Conservation (phyloP, 2,329 filamentous ascomycete species). For the Xylariaceae sp. region DNA sequence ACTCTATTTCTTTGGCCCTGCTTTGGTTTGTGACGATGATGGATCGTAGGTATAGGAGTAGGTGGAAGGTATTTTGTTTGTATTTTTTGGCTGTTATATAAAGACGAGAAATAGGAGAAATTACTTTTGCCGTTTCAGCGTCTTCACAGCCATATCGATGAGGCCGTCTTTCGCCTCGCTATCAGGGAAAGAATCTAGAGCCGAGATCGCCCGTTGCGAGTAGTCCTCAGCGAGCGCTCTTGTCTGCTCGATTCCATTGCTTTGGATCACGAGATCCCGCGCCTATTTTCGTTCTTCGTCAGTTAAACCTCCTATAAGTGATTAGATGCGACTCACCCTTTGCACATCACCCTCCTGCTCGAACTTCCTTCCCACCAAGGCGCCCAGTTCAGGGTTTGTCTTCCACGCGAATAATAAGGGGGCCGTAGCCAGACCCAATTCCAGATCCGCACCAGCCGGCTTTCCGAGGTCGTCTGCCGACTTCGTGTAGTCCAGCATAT, state of each 20-base stretch:
- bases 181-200: conserved; percentile 82
- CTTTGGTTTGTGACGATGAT: no score
- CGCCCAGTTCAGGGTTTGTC: conserved; percentile 74
- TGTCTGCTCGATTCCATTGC: conserved; percentile 87
- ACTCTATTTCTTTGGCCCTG: background rate
- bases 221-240: conserved; percentile 86
- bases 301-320: background rate
- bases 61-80: no score
- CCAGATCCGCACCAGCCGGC: conserved; percentile 87
- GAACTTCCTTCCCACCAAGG: conserved; percentile 89
- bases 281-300: conserved; percentile 52
- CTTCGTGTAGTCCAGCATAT: conserved; percentile 94
- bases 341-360: conserved; percentile 74
- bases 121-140: conserved; percentile 81
- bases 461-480: conserved; percentile 83
- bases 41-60: no score
- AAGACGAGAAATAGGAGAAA: no score
- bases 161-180: conserved; percentile 90
- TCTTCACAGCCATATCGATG: conserved; percentile 90
- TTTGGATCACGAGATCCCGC: conserved; percentile 74
- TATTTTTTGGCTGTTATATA: no score
- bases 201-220: conserved; percentile 76
- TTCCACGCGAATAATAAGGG: conserved; percentile 96
- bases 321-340: conserved; percentile 52
- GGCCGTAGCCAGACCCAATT: conserved; percentile 88